Base-by-base conservation (phyloP, 495 filamentous ascomycete genomes). In the Penicillium argentinense region DNA sequence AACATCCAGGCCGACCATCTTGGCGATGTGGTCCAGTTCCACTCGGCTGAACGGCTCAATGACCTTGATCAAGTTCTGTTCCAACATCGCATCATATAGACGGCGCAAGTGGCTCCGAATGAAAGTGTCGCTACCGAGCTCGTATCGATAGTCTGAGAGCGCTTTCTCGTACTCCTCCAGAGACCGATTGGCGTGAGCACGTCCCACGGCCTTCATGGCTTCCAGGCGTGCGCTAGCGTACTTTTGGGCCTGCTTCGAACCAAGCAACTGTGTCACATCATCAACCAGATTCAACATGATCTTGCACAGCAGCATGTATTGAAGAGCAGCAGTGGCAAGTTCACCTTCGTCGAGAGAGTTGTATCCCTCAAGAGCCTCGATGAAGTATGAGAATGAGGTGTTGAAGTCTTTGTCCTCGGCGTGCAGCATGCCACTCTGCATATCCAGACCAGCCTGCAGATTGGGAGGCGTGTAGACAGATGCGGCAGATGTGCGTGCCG, bases 231-330 rank as follows among this genome's bases (percentile, higher is more conserved):
- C 84, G 43, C 91, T 91, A 18, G 92, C 91, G 67, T 97, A 97
- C 71, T 95, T 93, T 58, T 91, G 80, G 23, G 93, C 93, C 66
- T 95, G 89, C 77, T 98, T 98, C 34, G 87, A 91, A 12, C 85
- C 83, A 81, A 97, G 86, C 42, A 98, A 76, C 59, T 83, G 79
- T 69, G 90, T 91, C 62, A 99, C 92, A 71, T 99, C 93, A 74
- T 97, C 91, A 52, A 82, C 89, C 24, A 92, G 73, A 73, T 99
- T 99, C 51, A 97, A 77, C 93, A 99, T 97, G 74, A 99, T 95
- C 77, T 97, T 97, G 80, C 93, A 97, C 22, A 99, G 83, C 25
- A 99, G 78, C 95, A 99, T 97, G 79, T 99, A 99, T 72, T 99
- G 95, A 52, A 99, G 75, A 19, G 93, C 88, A 7, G 91, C 85